Base-by-base conservation (phyloP, 805 yeast genomes). In the Ogataea degrootiae region DNA sequence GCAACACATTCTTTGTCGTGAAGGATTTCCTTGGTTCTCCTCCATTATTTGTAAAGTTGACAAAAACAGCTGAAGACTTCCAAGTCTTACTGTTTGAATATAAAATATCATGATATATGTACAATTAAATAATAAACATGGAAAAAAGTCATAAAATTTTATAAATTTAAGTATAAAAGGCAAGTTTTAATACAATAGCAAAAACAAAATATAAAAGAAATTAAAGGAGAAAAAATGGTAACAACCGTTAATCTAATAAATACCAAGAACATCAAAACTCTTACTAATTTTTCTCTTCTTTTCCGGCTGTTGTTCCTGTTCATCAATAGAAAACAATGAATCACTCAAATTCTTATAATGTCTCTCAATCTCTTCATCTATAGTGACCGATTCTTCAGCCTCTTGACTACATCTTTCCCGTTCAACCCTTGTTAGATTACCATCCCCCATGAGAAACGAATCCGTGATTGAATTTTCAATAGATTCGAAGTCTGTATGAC, bases 211-310 rank as follows among this genome's bases (percentile, higher is more conserved):
- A 26, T 26, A 26, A 26, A 34, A 5, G 15, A 5, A 34, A 11
- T 7, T n/a, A 34, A 34, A 15, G 14, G 7, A n/a, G n/a, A 23
- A 15, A 16, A 16, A 34, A 34, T 34, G 2, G 16, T 17, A 11
- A 8, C 5, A 16, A 17, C 34, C 6, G 16, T n/a, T 17, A 7
- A 14, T 34, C 11, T 35, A 7, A 54, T 41, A 52, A 29, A 58
- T 50, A 26, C 46, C 51, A 29, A 58, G 48, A 12, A 55, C 39
- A 39, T 59, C 59, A 23, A 39, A 17, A 22, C 62, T 56, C 39
- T 57, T 58, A n/a, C 50, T 50, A 12, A 58, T 41, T 37, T 55
- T 58, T 41, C 57, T 44, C 26, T 46, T 55, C 19, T 57, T 57
- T 12, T 6, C 11, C 15, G 17, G 22, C 16, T 5, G 37, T 14